Base-by-base conservation (phyloP, 176 grass and related monocot genomes). In the Rhynchospora tenuis region DNA sequence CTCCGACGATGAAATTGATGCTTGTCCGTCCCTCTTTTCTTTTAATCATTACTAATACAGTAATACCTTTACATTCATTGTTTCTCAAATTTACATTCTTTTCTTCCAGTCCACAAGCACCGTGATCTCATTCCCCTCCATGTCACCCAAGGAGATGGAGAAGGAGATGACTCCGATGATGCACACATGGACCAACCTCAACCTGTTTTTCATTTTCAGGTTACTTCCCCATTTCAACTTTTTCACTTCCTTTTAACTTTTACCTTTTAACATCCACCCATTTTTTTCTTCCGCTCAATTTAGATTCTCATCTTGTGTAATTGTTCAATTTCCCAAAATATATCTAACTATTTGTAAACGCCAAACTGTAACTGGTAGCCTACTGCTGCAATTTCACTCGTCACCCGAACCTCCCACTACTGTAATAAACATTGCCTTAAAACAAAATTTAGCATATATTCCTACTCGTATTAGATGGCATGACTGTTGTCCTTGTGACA, bases 51-150 rank as follows among this genome's bases (percentile, higher is more conserved):
- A 33, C 31, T 33, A 33, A 33, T 33, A n/a, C 3, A 33, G 2
- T 33, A 3, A 33, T 33, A 33, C n/a, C n/a, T n/a, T n/a, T n/a
- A n/a, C n/a, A n/a, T n/a, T n/a, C n/a, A n/a, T n/a, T n/a, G n/a
- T n/a, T n/a, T n/a, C n/a, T n/a, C n/a, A n/a, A n/a, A n/a, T n/a
- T n/a, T n/a, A n/a, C n/a, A n/a, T n/a, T n/a, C n/a, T n/a, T n/a
- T n/a, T 80, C 67, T 72, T 46, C 71, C 90, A 92, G 94, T 98
- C 80, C 89, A 95, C 89, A 95, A 91, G 84, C 91, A 95, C 84
- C 86, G 87, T 59, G 91, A 95, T 62, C 44, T 98, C 38, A 84
- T 98, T 56, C 91, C 93, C 59, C 89, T 98, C 2, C 73, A 98
- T 56, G 15, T 78, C 5, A 50, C 89, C 45, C 74, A 88, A 27